Conservation (phyloP, 805 yeast genomes). For the Saccharomycopsis lassenensis region DNA sequence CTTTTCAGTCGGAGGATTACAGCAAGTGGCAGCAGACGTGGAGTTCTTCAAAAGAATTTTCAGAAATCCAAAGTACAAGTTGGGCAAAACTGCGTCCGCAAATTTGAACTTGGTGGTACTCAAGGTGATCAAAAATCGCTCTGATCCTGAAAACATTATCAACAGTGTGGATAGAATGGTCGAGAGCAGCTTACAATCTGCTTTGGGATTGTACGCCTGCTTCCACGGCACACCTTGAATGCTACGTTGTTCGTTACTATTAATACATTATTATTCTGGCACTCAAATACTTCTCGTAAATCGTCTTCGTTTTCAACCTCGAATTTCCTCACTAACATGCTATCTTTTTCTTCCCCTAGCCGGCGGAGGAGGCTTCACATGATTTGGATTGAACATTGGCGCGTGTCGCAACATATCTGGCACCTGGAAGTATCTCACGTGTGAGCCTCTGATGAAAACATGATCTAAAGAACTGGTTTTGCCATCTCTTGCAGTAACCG, state of each 20-base stretch:
- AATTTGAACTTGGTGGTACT: conserved; percentile 10
- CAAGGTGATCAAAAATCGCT: conserved; percentile 9
- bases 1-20: conserved; percentile 35
- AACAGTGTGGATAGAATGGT: conserved; percentile 14
- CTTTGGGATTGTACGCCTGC: conserved; percentile 3
- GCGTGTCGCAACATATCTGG: conserved; percentile 87
- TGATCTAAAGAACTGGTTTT: conserved; percentile 65
- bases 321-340: too few species aligned
- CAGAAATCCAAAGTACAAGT: conserved; percentile 10
- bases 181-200: conserved; percentile 6
- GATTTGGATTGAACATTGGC: conserved; percentile 60
- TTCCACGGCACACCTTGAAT: background rate
- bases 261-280: too few species aligned
- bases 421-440: conserved; percentile 68
- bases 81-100: conserved; percentile 14
- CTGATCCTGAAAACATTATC: conserved; percentile 11
- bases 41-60: conserved; percentile 34
- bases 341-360: conserved; percentile 48
- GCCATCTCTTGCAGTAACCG: conserved; percentile 70
- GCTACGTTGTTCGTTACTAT: too few species aligned
- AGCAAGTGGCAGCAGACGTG: conserved; percentile 43
- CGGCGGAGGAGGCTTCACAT: conserved; percentile 60
- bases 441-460: conserved; percentile 87
- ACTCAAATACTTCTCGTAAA: too few species aligned
- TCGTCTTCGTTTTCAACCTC: too few species aligned